Evolutionary conservation across 1,139 yeast genomes (phyloP).

Genomic region (Arxiozyma heterogenica): DNA sequence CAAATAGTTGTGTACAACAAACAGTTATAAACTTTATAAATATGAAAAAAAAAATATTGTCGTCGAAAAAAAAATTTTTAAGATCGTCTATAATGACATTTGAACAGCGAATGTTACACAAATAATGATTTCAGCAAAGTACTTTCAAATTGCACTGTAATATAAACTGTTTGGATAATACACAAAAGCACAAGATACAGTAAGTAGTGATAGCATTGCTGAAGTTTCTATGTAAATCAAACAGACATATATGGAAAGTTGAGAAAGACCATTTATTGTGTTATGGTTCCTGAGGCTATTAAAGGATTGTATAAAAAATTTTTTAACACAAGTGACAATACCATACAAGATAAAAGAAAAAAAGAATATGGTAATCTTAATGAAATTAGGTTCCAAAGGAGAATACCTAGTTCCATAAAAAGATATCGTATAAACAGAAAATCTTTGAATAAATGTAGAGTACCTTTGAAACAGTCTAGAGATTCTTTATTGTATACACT

Average conservation of each 20-base stretch:
- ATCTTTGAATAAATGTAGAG: neutral
- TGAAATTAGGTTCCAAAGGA: neutral
- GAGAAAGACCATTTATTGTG: neutral
- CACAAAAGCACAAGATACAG: neutral
- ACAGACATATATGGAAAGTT: neutral
- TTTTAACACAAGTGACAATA: neutral
- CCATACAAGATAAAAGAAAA: neutral
- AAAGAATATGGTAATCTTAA: slow-evolving; percentile 2
- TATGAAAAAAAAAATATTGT: no score
- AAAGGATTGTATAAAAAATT: neutral
- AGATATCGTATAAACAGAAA: neutral
- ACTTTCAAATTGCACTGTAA: no score
- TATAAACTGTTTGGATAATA: no score
- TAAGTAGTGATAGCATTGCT: neutral
- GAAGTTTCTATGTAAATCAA: no score
- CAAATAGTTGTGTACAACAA: no score
- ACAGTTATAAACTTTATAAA: no score
- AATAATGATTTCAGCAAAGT: no score
- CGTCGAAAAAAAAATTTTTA: neutral
- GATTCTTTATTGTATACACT: neutral
- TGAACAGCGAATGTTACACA: neutral
- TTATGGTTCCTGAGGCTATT: neutral
- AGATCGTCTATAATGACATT: neutral
- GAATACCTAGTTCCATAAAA: neutral
- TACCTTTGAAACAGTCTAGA: neutral